Conservation (phyloP, 352 stramenopile species). For the Globisporangium nodosum region DNA sequence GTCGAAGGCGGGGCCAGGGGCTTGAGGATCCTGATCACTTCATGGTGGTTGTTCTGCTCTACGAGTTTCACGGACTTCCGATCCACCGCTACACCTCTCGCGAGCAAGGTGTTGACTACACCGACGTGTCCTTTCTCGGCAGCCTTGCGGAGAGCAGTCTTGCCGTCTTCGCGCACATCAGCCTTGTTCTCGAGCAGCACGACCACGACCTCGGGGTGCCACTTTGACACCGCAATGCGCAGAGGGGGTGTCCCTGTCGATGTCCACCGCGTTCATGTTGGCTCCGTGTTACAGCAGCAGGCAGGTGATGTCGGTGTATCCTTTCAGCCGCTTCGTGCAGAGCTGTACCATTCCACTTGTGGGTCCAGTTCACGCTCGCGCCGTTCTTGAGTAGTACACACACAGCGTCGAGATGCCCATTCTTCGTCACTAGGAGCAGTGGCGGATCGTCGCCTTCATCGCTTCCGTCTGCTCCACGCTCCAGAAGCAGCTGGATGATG, state of each 20-base stretch:
- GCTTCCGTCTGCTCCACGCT: too few species aligned
- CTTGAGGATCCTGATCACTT: not conserved
- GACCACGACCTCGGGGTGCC: not conserved
- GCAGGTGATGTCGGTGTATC: not conserved
- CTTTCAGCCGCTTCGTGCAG: too few species aligned
- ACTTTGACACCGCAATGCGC: too few species aligned
- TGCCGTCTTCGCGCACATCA: rapidly evolving
- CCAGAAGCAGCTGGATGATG: too few species aligned
- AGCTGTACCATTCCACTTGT: too few species aligned
- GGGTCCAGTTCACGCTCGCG: too few species aligned
- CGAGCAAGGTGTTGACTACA: not conserved
- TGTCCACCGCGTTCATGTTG: not conserved
- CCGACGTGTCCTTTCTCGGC: not conserved
- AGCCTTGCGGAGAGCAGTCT: not conserved
- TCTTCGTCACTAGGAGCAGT: too few species aligned
- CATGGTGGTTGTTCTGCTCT: not conserved
- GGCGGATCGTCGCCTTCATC: too few species aligned
- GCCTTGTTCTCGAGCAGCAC: not conserved
- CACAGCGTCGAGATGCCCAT: too few species aligned
- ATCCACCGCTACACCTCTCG: not conserved
- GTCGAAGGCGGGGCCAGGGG: too few species aligned
- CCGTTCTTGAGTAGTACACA: too few species aligned
- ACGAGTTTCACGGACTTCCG: not conserved
- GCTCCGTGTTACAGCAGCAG: not conserved
- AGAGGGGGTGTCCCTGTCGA: too few species aligned